Conservation (phyloP, 768 basidiomycete genomes). For the Mycena leptocephala region DNA sequence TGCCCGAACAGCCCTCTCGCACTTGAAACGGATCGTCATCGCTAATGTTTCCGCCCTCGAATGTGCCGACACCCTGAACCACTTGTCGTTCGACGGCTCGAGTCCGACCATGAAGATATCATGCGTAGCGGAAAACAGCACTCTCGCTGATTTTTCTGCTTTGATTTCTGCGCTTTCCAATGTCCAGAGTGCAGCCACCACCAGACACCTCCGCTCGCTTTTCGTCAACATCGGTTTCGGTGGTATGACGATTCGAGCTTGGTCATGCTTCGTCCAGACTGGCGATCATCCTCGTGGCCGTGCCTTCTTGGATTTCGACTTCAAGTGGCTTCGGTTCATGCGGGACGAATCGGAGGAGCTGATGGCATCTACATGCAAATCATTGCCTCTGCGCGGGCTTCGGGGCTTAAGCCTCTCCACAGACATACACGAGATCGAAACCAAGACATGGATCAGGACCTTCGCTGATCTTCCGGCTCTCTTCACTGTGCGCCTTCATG, state of each 20-base stretch:
- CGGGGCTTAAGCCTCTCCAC: slow-evolving; percentile 41
- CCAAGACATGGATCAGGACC: slow-evolving; percentile 40
- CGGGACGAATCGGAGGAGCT: slow-evolving; percentile 25
- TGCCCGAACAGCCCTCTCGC: slow-evolving; percentile 38
- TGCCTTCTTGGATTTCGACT: slow-evolving; percentile 38
- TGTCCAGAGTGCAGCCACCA: not conserved
- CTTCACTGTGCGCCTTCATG: slow-evolving; percentile 39
- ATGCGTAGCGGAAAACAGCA: not conserved
- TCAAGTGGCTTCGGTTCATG: slow-evolving; percentile 42
- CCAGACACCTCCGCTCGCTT: slow-evolving; percentile 9
- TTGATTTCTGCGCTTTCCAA: slow-evolving; percentile 6
- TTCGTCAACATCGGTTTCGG: not conserved
- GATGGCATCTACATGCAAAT: slow-evolving; percentile 40
- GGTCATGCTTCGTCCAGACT: slow-evolving; percentile 17
- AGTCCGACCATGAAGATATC: slow-evolving; percentile 14
- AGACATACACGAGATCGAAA: slow-evolving; percentile 34
- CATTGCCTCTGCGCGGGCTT: slow-evolving; percentile 44
- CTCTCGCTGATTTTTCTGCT: not conserved
- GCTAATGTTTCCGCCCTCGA: slow-evolving; percentile 37
- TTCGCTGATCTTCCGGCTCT: slow-evolving; percentile 50
- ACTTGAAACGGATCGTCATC: slow-evolving; percentile 41
- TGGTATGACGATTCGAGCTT: slow-evolving; percentile 14
- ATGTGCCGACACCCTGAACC: slow-evolving; percentile 45
- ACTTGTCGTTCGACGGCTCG: slow-evolving; percentile 21
- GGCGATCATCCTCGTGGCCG: slow-evolving; percentile 22